These are phyloP conservation scores for Rhizopus stolonifer DNA, from an alignment of 371 early-diverging fungal species.

Conservation along the genomic window DNA sequence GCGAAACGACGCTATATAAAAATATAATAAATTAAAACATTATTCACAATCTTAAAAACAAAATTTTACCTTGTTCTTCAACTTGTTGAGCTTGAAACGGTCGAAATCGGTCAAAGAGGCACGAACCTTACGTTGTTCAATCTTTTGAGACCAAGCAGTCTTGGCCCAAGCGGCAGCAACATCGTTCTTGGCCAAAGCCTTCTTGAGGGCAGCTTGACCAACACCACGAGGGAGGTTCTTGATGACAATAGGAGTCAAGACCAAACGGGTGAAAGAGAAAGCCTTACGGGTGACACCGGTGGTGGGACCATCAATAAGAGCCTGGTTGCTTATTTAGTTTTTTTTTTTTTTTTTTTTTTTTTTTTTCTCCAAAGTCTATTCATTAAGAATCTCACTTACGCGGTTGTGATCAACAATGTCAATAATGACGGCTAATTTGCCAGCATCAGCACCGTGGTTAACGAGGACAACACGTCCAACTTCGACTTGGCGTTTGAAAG, in stretches of 20 bases:
- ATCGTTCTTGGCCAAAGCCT: conserved; percentile 82
- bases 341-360: no score
- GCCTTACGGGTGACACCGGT: conserved; percentile 90
- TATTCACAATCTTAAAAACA: not conserved
- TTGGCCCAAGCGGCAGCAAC: conserved; percentile 77
- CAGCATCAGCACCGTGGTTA: conserved; percentile 90
- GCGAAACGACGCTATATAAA: conserved; percentile 41
- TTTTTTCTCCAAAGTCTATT: no score
- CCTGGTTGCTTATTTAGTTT: no score
- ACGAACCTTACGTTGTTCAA: conserved; percentile 77
- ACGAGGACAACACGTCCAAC: conserved; percentile 97
- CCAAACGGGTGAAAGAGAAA: conserved; percentile 82
- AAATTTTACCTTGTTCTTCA: conserved; percentile 72
- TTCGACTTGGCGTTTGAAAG: conserved; percentile 93
- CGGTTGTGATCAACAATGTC: conserved; percentile 99
- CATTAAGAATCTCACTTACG: no score
- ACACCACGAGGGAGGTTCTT: conserved; percentile 84
- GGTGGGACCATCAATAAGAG: conserved; percentile 96
- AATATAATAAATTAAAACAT: not conserved
- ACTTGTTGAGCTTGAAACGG: conserved; percentile 91
- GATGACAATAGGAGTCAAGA: conserved; percentile 86
- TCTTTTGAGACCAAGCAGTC: conserved; percentile 94
- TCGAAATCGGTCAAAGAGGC: conserved; percentile 90
- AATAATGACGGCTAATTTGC: conserved; percentile 96
- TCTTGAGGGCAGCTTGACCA: conserved; percentile 75